Percentiles rank a stretch among this genome's conserved stretches.
Evolutionary conservation across 768 basidiomycete species (phyloP).

Genomic region (Trametes punicea): DNA sequence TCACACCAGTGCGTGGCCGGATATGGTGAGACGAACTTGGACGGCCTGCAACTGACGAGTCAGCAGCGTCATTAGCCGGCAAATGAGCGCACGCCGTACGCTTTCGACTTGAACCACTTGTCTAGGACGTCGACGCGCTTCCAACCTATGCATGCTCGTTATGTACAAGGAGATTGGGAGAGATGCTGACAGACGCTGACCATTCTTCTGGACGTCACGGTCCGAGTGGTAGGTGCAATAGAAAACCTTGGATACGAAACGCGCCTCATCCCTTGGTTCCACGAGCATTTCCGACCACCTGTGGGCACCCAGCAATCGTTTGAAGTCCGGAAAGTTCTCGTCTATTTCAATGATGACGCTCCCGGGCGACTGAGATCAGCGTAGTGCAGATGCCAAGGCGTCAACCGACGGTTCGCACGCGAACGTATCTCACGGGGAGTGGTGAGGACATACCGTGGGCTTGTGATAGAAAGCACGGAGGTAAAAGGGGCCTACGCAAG

Average conservation of each 20-base stretch:
- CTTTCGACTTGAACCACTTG: conserved; percentile 36
- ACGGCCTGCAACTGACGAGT: neutral
- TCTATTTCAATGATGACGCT: conserved; percentile 45
- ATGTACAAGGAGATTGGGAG: neutral
- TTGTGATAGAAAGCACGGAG: conserved; percentile 43
- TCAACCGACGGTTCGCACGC: neutral
- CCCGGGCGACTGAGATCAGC: conserved; percentile 35
- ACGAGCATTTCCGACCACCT: conserved; percentile 40
- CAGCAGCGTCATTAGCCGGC: neutral
- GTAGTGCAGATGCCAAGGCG: neutral
- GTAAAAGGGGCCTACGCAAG: conserved; percentile 33
- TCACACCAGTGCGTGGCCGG: conserved; percentile 38
- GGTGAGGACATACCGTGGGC: conserved; percentile 36
- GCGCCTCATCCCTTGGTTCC: conserved; percentile 31
- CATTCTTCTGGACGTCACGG: conserved; percentile 43
- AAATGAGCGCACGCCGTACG: neutral
- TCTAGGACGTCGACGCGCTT: conserved; percentile 45
- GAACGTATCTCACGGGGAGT: too few species aligned
- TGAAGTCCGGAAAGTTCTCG: conserved; percentile 31
- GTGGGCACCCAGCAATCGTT: conserved; percentile 41
- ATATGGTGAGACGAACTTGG: conserved; percentile 38
- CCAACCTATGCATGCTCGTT: conserved; percentile 36
- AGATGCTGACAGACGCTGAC: conserved; percentile 29
- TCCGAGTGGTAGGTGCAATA: conserved; percentile 38
- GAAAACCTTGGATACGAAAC: conserved; percentile 34